Conservation (phyloP, 2,329 filamentous ascomycete genomes). For the Cercospora sesami region DNA sequence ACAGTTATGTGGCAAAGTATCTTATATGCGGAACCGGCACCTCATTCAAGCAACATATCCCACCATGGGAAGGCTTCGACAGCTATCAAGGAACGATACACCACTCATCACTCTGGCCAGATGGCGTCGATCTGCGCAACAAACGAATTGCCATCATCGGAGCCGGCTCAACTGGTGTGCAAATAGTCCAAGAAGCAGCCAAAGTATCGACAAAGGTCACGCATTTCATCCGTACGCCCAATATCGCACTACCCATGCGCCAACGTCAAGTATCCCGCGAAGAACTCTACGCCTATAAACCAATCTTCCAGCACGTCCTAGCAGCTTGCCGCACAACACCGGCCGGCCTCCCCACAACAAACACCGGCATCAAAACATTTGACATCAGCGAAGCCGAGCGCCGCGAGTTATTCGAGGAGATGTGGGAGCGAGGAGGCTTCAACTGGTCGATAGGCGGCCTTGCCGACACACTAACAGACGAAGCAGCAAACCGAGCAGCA, state of each 20-base stretch:
- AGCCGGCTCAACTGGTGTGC: slow-evolving; percentile 38
- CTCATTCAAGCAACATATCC: neutral
- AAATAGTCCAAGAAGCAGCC: slow-evolving; percentile 37
- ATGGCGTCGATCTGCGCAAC: neutral
- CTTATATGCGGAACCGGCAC: neutral
- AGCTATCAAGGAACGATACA: neutral
- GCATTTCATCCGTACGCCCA: slow-evolving; percentile 67
- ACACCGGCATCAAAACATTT: neutral
- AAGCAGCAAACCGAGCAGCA: slow-evolving; percentile 17
- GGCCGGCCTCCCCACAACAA: neutral
- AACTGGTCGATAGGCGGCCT: slow-evolving; percentile 14
- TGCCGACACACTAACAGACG: slow-evolving; percentile 11
- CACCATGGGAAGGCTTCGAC: neutral
- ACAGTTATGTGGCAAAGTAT: neutral
- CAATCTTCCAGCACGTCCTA: neutral
- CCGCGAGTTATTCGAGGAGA: neutral
- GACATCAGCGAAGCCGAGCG: neutral
- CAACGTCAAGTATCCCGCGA: slow-evolving; percentile 50
- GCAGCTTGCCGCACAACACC: neutral
- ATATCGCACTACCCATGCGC: slow-evolving; percentile 63
- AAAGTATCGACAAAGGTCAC: slow-evolving; percentile 44
- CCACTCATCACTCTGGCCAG: neutral
- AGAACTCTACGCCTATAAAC: neutral
- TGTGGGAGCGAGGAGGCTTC: slow-evolving; percentile 36
- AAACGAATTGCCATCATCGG: neutral